Conservation (phyloP, 345 rosid species). For the Citrus inodora region DNA sequence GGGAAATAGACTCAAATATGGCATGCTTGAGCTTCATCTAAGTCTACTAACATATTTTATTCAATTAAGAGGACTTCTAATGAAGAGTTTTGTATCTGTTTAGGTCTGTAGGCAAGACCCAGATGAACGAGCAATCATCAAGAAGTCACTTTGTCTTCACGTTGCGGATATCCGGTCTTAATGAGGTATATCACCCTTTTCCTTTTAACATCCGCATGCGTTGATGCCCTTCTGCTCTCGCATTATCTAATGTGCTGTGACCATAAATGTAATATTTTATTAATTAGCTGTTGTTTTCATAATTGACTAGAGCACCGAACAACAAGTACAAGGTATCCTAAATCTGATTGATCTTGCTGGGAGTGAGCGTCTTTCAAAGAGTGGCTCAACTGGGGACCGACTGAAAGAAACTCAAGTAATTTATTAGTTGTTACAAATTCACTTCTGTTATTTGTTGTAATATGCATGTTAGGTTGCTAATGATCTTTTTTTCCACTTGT, state of each 20-base stretch:
- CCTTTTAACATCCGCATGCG: background rate
- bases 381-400: slow-evolving; percentile 96
- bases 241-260: background rate
- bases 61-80: background rate
- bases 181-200: slow-evolving; percentile 52
- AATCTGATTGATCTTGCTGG: slow-evolving; percentile 99
- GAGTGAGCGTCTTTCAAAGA: slow-evolving; percentile 93
- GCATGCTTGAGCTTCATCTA: background rate
- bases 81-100: slow-evolving; percentile 1
- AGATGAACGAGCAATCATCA: slow-evolving; percentile 95
- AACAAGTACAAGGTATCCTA: slow-evolving; percentile 91
- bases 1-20: background rate
- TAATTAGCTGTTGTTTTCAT: slow-evolving; percentile 3
- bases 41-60: background rate
- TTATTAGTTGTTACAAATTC: background rate
- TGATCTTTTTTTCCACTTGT: background rate
- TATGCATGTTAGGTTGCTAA: background rate
- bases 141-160: slow-evolving; percentile 98
- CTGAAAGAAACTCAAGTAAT: slow-evolving; percentile 95
- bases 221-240: background rate
- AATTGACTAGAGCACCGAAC: slow-evolving; percentile 74
- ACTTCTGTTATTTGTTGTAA: background rate
- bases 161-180: slow-evolving; percentile 71
- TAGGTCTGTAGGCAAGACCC: slow-evolving; percentile 96
- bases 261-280: background rate